A percentile compares a stretch with the other conserved stretches of the same genome.
Evolutionary conservation across 257 asterid genomes (phyloP).

Genomic region (Petunia axillaris): DNA sequence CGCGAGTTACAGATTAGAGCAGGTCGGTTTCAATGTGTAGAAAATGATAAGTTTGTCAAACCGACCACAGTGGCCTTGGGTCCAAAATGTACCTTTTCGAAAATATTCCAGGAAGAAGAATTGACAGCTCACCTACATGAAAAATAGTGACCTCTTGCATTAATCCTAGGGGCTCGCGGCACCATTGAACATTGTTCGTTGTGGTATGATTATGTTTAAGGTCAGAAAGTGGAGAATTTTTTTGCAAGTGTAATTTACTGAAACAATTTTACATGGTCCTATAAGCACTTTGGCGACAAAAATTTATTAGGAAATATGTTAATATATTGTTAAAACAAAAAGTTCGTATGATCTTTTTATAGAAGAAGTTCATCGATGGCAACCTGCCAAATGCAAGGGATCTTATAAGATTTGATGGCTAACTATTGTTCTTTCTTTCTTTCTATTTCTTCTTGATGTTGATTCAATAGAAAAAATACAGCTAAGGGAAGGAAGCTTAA

Average conservation of each 20-base stretch:
- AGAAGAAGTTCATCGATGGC: too few relatives aligned
- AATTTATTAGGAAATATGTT: too few relatives aligned
- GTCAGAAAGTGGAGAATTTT: too few relatives aligned
- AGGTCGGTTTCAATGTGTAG: constrained; percentile 9
- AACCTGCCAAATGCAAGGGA: not conserved
- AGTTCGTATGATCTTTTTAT: not conserved
- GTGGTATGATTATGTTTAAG: too few relatives aligned
- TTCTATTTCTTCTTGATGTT: not conserved
- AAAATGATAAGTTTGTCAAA: constrained; percentile 45
- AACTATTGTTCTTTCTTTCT: too few relatives aligned
- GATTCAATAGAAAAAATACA: not conserved
- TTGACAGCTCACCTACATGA: constrained; percentile 20
- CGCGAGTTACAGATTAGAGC: not conserved
- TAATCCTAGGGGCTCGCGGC: not conserved
- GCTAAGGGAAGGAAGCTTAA: not conserved
- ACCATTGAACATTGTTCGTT: too few relatives aligned
- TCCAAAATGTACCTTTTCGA: constrained; percentile 29
- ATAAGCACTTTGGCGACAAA: too few relatives aligned
- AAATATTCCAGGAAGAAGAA: constrained; percentile 31
- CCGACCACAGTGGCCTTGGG: constrained; percentile 43
- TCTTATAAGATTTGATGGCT: constrained; percentile 12
- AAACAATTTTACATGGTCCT: too few relatives aligned
- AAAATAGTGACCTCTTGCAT: not conserved
- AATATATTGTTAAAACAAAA: too few relatives aligned
- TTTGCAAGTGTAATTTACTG: too few relatives aligned